Percentiles rank a stretch among this genome's conserved stretches.
Conservation (phyloP, 192 early-diverging fungal genomes). For the Borealophlyctis nickersoniae region DNA sequence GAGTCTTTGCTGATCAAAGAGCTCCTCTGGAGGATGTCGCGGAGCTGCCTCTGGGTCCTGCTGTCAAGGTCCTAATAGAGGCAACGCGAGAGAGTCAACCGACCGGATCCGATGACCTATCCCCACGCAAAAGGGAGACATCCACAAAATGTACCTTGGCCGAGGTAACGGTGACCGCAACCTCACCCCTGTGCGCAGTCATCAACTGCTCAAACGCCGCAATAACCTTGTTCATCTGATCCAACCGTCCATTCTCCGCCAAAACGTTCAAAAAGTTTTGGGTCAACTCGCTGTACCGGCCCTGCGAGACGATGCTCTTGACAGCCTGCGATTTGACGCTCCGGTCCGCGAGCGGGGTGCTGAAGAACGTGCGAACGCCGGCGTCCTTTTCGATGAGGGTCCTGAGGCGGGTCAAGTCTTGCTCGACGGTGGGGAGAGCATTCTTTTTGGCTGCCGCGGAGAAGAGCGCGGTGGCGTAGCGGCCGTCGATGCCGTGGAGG, state of each 20-base stretch:
- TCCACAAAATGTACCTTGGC: constrained; percentile 63
- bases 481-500: constrained; percentile 92
- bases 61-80: constrained; percentile 65
- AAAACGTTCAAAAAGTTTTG: constrained; percentile 88
- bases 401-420: constrained; percentile 73
- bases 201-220: constrained; percentile 77
- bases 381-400: constrained; percentile 69
- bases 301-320: constrained; percentile 56
- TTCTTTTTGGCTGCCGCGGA: constrained; percentile 85
- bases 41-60: constrained; percentile 67
- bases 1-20: constrained; percentile 73
- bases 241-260: constrained; percentile 92
- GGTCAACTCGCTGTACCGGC: constrained; percentile 75
- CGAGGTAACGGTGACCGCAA: constrained; percentile 84
- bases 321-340: constrained; percentile 75
- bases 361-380: constrained; percentile 68
- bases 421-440: constrained; percentile 75
- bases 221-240: constrained; percentile 79
- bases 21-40: constrained; percentile 77
- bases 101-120: background rate
- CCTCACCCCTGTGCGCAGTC: constrained; percentile 83
- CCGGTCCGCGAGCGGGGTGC: constrained; percentile 84
- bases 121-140: background rate
- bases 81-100: background rate
- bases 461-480: constrained; percentile 96